phyloP scores from a whole-genome alignment of 805 yeast species.

The Wickerhamiella slavikovae region DNA sequence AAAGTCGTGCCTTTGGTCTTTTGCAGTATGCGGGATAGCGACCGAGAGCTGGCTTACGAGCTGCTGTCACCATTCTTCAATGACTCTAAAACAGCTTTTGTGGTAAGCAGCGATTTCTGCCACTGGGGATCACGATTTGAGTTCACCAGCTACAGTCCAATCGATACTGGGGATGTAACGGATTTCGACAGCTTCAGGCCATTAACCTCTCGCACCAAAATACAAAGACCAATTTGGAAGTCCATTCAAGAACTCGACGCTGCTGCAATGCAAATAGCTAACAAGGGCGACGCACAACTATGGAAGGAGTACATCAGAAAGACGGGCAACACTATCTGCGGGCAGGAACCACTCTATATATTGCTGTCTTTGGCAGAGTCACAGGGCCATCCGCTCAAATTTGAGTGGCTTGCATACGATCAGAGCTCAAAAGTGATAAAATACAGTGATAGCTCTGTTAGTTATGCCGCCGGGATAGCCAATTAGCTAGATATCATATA shows the following conservation, averaged over 20 bases:
- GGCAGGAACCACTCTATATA: constrained; percentile 61
- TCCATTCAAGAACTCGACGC: constrained; percentile 59
- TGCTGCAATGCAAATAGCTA: constrained; percentile 42
- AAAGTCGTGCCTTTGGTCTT: constrained; percentile 62
- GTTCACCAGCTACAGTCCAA: constrained; percentile 29
- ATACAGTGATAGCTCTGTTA: constrained; percentile 57
- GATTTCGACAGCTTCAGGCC: background rate
- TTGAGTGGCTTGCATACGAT: constrained; percentile 59
- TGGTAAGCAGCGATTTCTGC: constrained; percentile 79
- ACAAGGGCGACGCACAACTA: constrained; percentile 29
- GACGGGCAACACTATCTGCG: constrained; percentile 86
- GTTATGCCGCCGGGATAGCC: constrained; percentile 67
- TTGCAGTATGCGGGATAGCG: constrained; percentile 31
- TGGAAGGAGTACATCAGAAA: constrained; percentile 48
- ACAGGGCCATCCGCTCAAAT: constrained; percentile 15
- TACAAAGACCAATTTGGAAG: constrained; percentile 34
- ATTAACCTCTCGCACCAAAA: background rate
- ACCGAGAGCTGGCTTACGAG: constrained; percentile 17
- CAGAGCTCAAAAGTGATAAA: constrained; percentile 42
- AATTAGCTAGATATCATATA: background rate
- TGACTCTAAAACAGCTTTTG: constrained; percentile 41
- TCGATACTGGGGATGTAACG: constrained; percentile 9
- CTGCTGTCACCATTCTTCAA: constrained; percentile 34
- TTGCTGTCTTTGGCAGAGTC: constrained; percentile 34
- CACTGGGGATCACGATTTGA: constrained; percentile 73